Base-by-base conservation (phyloP, 2,329 filamentous ascomycete species). In the Aspergillus sojae region DNA sequence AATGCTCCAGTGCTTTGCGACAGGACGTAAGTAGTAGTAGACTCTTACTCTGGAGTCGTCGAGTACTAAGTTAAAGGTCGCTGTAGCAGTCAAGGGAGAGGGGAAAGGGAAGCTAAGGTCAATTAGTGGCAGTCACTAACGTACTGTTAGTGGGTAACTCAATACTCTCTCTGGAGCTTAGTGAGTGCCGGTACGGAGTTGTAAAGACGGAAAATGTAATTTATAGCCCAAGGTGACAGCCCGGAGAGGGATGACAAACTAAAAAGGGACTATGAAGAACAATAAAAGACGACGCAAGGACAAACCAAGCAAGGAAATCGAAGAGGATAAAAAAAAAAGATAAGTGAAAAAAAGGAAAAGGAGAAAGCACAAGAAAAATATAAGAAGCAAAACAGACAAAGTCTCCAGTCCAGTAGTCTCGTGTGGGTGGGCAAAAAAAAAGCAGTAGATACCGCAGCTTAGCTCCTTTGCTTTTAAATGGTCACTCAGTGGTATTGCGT, bases 181-280 rank as follows among this genome's bases (percentile, higher is more conserved):
- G 52, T 55, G 32, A 55, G 9, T 55, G 21, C n/a, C 52, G 52
- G 52, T 55, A 55, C 30, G n/a, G 11, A 39, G 32, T 39, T 5
- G 52, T 55, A 55, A 39, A 32, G 30, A 32, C 19, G 52, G 19
- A 54, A 36, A 54, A 14, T 36, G 34, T 36, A 55, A 39, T 55
- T 55, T 52, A 52, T 52, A 52, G 45, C 21, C 45, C 45, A 28
- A 19, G 39, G 39, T 41, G 39, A 41, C 39, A 41, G 7, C 7
- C 7, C 19, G 39, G 19, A 39, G 36, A 7, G 12, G 26, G 26
- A 36, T 21, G 52, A 23, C 19, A 26, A 39, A 45, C 65, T 62
- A 62, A 55, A 53, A 48, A 46, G 12, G 30, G 28, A 19, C 5
- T 64, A 65, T 67, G 59, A 63, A 57, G 54, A 54, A 60, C 61